Evolutionary conservation across 2,329 filamentous ascomycete species (phyloP), one percentile per base, ranked within the genome.

Genomic region (Fusarium globosum): DNA sequence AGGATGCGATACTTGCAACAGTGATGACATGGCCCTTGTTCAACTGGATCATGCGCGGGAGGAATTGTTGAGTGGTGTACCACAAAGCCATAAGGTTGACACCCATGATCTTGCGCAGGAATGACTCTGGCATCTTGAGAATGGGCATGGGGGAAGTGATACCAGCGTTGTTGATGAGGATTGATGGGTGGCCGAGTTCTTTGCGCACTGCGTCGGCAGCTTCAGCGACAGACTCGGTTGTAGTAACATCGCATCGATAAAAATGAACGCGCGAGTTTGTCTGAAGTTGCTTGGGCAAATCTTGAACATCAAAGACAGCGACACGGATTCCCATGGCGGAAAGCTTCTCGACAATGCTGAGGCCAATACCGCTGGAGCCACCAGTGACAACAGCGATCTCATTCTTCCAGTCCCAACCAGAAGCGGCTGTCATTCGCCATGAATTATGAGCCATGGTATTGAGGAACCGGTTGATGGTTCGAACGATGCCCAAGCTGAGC

Each of bases 21-120:
- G 90, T 94, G 39, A 94, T 89, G 49, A 94, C 81, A 83, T 93
- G 92, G 59, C 92, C 92, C 82, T 94, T 92, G 83, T 93, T 89
- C 10, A 78, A 76, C 30, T 82, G 78, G 51, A 92, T 82, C 87
- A 94, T 92, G 72, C 82, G 78, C 0, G 92, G 92, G 2, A 94
- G 83, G 80, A 94, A 94, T 72, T 92, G 87, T 75, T 90, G 87
- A 0, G 87, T 83, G 6, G 90, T 86, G 81, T 86, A 89, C 84
- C 89, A 93, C 82, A 93, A 89, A 1, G 89, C 84, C 26, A 94
- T 81, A 6, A 88, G 85, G 82, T 94, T 94, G 73, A 94, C 90
- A 59, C 89, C 88, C 79, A 94, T 93, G 56, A 91, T 91, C 69
- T 88, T 88, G 23, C 87, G 87, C 61, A 92, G 84, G 70, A 89